Percentiles rank a stretch among this genome's conserved stretches.
Evolutionary conservation across 1,284 basidiomycete genomes (phyloP).

Genomic region (Puccinia horiana): DNA sequence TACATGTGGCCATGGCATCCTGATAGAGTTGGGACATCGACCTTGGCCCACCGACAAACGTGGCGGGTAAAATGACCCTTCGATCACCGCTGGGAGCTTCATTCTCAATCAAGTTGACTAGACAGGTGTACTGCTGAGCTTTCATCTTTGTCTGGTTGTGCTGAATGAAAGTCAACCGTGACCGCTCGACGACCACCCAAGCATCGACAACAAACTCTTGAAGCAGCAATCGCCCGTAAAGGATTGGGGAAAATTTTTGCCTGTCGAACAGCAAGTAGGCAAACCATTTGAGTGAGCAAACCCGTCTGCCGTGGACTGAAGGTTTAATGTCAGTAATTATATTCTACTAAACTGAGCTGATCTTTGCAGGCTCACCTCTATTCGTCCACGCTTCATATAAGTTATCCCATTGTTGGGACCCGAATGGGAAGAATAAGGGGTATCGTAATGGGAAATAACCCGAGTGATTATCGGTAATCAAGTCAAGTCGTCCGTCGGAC

Average conservation of each 20-base stretch:
- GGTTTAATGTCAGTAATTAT: too few species aligned
- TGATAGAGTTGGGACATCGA: slow-evolving; percentile 17
- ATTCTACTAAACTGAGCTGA: too few species aligned
- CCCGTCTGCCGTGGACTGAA: neutral
- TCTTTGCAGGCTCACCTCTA: too few species aligned
- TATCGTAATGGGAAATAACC: too few species aligned
- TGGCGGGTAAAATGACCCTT: neutral
- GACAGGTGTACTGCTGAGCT: neutral
- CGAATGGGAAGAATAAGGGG: too few species aligned
- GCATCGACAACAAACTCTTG: slow-evolving; percentile 16
- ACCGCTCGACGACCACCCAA: neutral
- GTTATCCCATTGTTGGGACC: too few species aligned
- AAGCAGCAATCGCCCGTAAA: neutral
- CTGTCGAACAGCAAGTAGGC: slow-evolving; percentile 1
- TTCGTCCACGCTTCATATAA: too few species aligned
- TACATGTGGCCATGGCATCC: too few species aligned
- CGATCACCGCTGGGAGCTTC: too few species aligned
- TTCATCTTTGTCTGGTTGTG: neutral
- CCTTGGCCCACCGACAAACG: slow-evolving; percentile 8
- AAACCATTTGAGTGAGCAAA: neutral
- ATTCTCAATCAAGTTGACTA: neutral
- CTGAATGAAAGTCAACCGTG: neutral
- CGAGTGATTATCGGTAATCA: too few species aligned
- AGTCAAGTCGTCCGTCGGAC: too few species aligned
- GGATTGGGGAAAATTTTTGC: neutral